Conservation (phyloP, 176 grass and related monocot genomes). For the Alloteropsis semialata region DNA sequence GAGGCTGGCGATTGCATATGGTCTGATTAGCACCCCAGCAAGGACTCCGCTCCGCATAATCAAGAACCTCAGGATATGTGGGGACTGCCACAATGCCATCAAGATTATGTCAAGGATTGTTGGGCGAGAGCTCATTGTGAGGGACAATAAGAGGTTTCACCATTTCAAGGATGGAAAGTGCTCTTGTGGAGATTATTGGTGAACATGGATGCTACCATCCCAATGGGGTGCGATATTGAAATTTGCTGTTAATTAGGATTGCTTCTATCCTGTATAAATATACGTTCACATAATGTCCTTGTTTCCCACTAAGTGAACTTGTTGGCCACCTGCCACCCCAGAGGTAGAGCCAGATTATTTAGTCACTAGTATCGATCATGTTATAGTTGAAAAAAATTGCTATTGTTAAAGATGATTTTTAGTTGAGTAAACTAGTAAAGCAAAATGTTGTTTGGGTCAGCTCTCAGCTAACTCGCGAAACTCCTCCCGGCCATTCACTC, state of each 20-base stretch:
- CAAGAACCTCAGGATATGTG: constrained; percentile 4
- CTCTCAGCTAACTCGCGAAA: too few relatives aligned
- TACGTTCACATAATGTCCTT: neutral
- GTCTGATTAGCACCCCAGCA: constrained; percentile 17
- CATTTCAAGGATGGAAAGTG: constrained; percentile 9
- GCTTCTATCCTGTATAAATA: neutral
- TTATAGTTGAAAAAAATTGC: too few relatives aligned
- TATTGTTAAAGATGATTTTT: neutral
- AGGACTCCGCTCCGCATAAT: constrained; percentile 1
- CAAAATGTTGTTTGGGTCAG: neutral
- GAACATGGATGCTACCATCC: neutral
- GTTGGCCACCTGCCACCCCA: neutral
- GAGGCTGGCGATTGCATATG: neutral
- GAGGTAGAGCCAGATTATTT: too few relatives aligned
- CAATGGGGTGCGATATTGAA: neutral
- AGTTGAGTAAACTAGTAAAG: neutral
- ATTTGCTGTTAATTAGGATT: too few relatives aligned
- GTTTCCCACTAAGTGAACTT: neutral
- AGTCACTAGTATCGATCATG: too few relatives aligned
- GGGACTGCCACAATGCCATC: neutral
- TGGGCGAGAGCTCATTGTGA: constrained; percentile 11
- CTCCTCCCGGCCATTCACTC: neutral
- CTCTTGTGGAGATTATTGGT: constrained; percentile 6
- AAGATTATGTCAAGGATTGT: neutral
- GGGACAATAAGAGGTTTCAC: constrained; percentile 2